Evolutionary conservation across 805 yeast species (phyloP).

Genomic region (Scheffersomyces stipitis): DNA sequence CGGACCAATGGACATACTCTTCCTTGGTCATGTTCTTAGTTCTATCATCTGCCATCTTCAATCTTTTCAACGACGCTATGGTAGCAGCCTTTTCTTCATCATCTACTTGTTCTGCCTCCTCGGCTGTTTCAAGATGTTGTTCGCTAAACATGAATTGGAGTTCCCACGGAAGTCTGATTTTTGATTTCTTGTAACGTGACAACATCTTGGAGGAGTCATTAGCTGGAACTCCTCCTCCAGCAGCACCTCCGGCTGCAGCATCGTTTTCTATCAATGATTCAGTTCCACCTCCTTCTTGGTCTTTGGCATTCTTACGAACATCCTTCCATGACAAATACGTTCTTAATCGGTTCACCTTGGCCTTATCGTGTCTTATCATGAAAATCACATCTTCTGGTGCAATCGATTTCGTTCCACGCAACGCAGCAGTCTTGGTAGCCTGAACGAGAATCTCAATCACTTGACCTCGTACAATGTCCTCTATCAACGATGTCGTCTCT

Average conservation of each 20-base stretch:
- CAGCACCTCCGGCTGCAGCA: constrained; percentile 43
- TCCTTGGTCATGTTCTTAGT: constrained; percentile 93
- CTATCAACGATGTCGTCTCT: constrained; percentile 88
- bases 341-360: constrained; percentile 86
- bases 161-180: constrained; percentile 93
- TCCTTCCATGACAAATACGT: constrained; percentile 97
- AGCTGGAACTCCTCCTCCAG: constrained; percentile 28
- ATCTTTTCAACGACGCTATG: constrained; percentile 79
- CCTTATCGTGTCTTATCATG: constrained; percentile 86
- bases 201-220: constrained; percentile 44
- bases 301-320: constrained; percentile 76
- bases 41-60: constrained; percentile 91
- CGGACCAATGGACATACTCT: constrained; percentile 98
- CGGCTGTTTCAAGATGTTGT: constrained; percentile 74
- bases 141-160: constrained; percentile 90
- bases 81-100: constrained; percentile 91
- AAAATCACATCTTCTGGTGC: constrained; percentile 93
- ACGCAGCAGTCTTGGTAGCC: constrained; percentile 72
- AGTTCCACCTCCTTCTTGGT: constrained; percentile 52
- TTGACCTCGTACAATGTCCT: constrained; percentile 92
- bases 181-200: constrained; percentile 63
- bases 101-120: constrained; percentile 61
- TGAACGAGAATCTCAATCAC: constrained; percentile 82
- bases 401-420: constrained; percentile 80
- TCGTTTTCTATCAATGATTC: constrained; percentile 53